Base-by-base conservation (phyloP, 2,329 filamentous ascomycete genomes). In the Chaetothyriales sp. region DNA sequence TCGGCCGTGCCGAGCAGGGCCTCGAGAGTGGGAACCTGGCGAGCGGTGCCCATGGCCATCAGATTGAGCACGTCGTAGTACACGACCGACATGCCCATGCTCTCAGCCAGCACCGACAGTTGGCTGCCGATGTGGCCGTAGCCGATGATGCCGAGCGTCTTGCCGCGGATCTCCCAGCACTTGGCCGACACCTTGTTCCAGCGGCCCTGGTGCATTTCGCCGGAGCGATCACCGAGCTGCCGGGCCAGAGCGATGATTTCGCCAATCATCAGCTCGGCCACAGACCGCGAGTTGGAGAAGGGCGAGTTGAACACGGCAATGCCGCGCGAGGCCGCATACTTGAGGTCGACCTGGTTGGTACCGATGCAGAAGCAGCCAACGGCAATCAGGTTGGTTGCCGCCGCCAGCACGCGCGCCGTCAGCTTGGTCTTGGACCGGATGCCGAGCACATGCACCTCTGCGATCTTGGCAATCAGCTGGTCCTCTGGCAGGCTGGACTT, bases 251-350 rank as follows among this genome's bases (percentile, higher is more conserved):
- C 74, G 63, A 98, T 95, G 64, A 98, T 89, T 70, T 95, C 90
- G 49, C 76, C 84, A 65, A 98, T 95, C 61, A 96, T 88, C 51
- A 96, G 75, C 73, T 98, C 92, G 51, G 92, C 92, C 48, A 98
- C 92, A 65, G 86, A 94, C 66, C 92, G 84, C 7, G 90, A 96
- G 72, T 98, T 98, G 71, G 86, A 89, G 70, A 98, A 98, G 1
- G 92, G 92, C 45, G 92, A 96, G 72, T 98, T 98, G 80, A 98
- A 98, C 57, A 98, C 92, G 36, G 89, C 88, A 65, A 96, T 95
- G 59, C 92, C 88, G 64, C 85, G 80, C 59, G 77, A 76, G 46
- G 87, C 87, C 26, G 88, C 87, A 64, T 80, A 90, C 55, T 86
- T 78, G 53, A 94, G 79, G 65, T 94, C 83, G 58, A 95, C 88